Base-by-base conservation (phyloP, 306 rosid genomes). In the Begonia fuchsioides region DNA sequence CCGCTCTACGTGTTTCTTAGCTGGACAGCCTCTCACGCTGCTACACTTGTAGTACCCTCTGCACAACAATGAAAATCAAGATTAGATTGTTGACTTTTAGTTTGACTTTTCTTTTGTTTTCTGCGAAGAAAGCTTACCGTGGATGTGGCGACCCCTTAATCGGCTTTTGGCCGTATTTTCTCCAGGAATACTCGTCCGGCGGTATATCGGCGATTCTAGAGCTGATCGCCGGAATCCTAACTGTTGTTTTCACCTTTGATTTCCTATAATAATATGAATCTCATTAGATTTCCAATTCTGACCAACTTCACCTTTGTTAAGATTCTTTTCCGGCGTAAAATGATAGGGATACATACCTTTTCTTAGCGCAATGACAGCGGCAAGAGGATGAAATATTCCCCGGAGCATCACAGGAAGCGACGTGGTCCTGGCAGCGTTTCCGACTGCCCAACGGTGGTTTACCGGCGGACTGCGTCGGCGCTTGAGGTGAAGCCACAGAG, bases 1-100 rank as follows among this genome's bases (percentile, higher is more conserved):
- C 66, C 94, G 72, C 72, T 86, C 96, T 9, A 86, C 96, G 52
- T 86, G 96, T 70, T 86, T 86, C 74, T 93, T 86, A 18, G 96
- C 96, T 26, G 96, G 96, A 58, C 96, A 86, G n/a, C 96, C 96
- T 72, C 96, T 76, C 96, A 86, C 82, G 83, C 94, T 86, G 71
- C 96, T 86, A 63, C 96, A 86, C 64, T 86, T 86, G 40, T 86
- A 86, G 68, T 86, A 86, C 57, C 96, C 96, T 82, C 96, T 86
- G 66, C 60, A 26, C 7, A 26, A 2, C 7, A 26, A 26, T 26
- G 5, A 20, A 26, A 26, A 5, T 8, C 35, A 26, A 26, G 35
- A 2, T 26, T 26, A 26, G 32, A 26, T 26, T 3, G 32, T 26
- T 26, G 35, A 26, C 35, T 26, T 26, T 26, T 2, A 3, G 1